Percentiles rank a stretch among this genome's conserved stretches.
Conservation (phyloP, 2,329 filamentous ascomycete genomes). For the Aspergillus neoniger region DNA sequence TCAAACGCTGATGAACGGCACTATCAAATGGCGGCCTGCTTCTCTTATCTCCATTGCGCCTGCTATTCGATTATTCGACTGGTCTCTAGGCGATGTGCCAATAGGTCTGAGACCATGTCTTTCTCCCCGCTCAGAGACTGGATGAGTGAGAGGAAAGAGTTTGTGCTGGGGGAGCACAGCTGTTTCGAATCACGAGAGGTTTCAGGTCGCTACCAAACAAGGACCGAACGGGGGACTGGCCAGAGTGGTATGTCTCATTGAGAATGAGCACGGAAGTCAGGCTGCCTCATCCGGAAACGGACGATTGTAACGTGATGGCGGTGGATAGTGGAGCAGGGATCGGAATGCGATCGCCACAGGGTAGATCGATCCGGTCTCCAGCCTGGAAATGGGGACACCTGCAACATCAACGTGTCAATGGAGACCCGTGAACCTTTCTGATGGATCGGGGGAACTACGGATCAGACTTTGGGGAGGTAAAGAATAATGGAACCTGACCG, state of each 20-base stretch:
- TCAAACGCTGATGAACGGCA: slow-evolving; percentile 5
- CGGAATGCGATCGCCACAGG: slow-evolving; percentile 20
- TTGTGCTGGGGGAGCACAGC: not conserved
- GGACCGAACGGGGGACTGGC: slow-evolving; percentile 7
- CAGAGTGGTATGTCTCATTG: slow-evolving; percentile 22
- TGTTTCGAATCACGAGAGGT: slow-evolving; percentile 2
- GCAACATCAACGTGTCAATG: slow-evolving; percentile 18
- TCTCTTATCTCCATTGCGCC: not conserved
- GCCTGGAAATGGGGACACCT: slow-evolving; percentile 7
- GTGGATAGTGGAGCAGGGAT: slow-evolving; percentile 9
- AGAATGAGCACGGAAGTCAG: slow-evolving; percentile 4
- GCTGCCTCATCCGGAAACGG: not conserved
- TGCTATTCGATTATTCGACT: not conserved
- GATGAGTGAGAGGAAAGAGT: not conserved
- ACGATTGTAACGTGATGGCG: not conserved
- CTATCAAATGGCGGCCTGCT: slow-evolving; percentile 2
- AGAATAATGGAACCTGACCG: slow-evolving; percentile 4
- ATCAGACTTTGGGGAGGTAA: not conserved
- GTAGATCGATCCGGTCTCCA: slow-evolving; percentile 13
- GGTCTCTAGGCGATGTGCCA: not conserved
- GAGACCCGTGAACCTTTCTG: not conserved
- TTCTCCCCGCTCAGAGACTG: slow-evolving; percentile 7
- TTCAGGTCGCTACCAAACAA: not conserved
- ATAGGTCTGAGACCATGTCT: slow-evolving; percentile 16
- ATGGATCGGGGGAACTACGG: slow-evolving; percentile 4